phyloP scores from a whole-genome alignment of 805 yeast genomes.

The Pichia exigua region DNA sequence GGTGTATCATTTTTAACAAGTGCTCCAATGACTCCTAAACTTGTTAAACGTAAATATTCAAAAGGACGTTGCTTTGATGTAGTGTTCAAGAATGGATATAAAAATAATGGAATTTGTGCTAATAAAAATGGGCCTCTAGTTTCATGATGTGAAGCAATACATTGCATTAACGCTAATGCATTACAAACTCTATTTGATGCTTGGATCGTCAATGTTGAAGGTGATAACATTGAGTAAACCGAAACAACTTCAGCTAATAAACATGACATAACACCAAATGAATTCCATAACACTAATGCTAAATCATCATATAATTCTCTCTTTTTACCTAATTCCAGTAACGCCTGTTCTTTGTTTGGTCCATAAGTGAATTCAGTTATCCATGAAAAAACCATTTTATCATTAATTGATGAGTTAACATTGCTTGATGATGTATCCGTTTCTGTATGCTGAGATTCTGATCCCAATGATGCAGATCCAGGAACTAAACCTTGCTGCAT shows the following conservation, averaged over 20 bases:
- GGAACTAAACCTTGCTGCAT: neutral
- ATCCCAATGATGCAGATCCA: neutral
- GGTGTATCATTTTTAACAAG: slow-evolving; percentile 92
- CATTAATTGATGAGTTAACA: slow-evolving; percentile 40
- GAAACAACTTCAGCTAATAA: slow-evolving; percentile 81
- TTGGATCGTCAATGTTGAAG: slow-evolving; percentile 78
- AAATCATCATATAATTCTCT: slow-evolving; percentile 92
- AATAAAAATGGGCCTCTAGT: slow-evolving; percentile 77
- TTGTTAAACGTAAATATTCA: slow-evolving; percentile 86
- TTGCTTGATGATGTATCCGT: neutral
- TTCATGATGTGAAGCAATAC: slow-evolving; percentile 93
- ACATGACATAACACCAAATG: slow-evolving; percentile 94
- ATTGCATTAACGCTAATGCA: slow-evolving; percentile 88
- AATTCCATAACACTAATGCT: slow-evolving; percentile 89
- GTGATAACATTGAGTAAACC: slow-evolving; percentile 83
- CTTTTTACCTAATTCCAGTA: slow-evolving; percentile 85
- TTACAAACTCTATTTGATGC: slow-evolving; percentile 91
- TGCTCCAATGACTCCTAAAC: slow-evolving; percentile 95
- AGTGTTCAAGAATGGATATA: slow-evolving; percentile 90
- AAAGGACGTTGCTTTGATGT: slow-evolving; percentile 87
- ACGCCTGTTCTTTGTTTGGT: slow-evolving; percentile 85
- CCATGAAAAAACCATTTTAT: slow-evolving; percentile 84
- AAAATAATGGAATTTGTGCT: slow-evolving; percentile 86
- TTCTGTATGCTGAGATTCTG: neutral
- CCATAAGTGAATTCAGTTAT: slow-evolving; percentile 85